Base-by-base conservation (phyloP, 495 filamentous ascomycete genomes). In the Rostrohypoxylon terebratum region DNA sequence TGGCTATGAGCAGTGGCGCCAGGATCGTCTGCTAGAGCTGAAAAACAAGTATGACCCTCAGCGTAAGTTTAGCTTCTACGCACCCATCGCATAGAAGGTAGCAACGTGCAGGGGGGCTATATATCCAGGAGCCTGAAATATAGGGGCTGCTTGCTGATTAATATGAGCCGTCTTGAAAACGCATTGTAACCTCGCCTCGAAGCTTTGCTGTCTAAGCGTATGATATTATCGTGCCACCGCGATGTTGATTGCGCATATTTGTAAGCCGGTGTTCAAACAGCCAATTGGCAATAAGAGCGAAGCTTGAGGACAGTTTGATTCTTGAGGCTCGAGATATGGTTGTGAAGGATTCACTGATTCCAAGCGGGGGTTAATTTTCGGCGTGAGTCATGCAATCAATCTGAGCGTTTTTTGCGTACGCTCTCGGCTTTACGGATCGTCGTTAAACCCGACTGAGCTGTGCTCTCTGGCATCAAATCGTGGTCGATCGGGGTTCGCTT, bases 21-120 rank as follows among this genome's bases (percentile, higher is more conserved):
- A 79, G 72, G 59, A 78, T 7, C 71, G 74, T 4, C 75, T 91
- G 58, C 60, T 62, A 36, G 71, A 53, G 6, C 63, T 90, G 74
- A 90, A 90, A 81, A 66, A 70, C 11, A 86, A 85, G 77, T 90
- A 87, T 71, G 89, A 91, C 68, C 86, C 87, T 0, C 4, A 67
- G 10, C 78, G 81, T 5, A 77, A 75, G 63, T 90, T 90, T 67
- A 85, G 81, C 62, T 88, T 85, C 57, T 89, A 85, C 66, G 83
- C 73, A 0, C 86, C 87, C 4, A 81, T 87, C 45, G 77, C 66
- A 55, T 80, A 71, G 33, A 44, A 1, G 38, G 38, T 9, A 36
- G 53, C 28, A 10, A 6, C 31, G 38, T 57, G 20, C 33, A 33
- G 8, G 25, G 23, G 0, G 28, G 3, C 28, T 36, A 57, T n/a